Percentiles rank a stretch among this genome's conserved stretches.
These are phyloP conservation scores for Erucastrum elatum DNA, from an alignment of 345 rosid genomes.

Conservation along the genomic window DNA sequence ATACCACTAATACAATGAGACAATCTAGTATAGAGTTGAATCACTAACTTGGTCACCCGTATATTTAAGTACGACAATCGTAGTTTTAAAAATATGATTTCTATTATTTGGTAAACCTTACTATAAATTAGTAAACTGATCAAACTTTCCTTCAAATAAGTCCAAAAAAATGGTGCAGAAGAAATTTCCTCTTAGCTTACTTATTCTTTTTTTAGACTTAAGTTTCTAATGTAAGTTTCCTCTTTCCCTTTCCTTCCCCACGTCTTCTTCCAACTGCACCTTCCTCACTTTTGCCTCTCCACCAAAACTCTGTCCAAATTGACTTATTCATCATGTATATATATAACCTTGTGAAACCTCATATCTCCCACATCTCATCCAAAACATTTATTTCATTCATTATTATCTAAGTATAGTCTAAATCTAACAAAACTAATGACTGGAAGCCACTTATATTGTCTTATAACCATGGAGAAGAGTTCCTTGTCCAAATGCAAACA, in stretches of 20 bases:
- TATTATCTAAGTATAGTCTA: constrained; percentile 7
- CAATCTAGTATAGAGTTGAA: no score
- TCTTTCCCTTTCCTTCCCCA: constrained; percentile 13
- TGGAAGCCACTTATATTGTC: constrained; percentile 8
- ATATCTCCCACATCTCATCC: constrained; percentile 1
- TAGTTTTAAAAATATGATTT: neutral
- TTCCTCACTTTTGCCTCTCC: constrained; percentile 40
- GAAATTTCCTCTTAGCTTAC: constrained; percentile 28
- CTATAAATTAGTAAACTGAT: neutral
- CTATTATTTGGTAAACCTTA: neutral
- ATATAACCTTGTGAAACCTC: neutral
- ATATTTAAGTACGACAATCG: neutral
- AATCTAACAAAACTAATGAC: constrained; percentile 19
- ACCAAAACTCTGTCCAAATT: neutral
- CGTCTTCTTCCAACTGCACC: constrained; percentile 28
- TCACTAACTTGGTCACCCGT: no score
- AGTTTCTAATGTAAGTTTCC: constrained; percentile 28
- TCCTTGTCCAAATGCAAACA: constrained; percentile 17
- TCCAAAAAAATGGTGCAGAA: constrained; percentile 12
- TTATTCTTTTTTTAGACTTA: neutral
- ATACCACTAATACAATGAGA: no score
- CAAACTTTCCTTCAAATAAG: neutral
- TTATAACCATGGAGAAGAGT: constrained; percentile 42
- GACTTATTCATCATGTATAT: constrained; percentile 31
- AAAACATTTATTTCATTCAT: constrained; percentile 21